Conservation (phyloP, 495 filamentous ascomycete genomes). For the Polyplosphaeria fusca region DNA sequence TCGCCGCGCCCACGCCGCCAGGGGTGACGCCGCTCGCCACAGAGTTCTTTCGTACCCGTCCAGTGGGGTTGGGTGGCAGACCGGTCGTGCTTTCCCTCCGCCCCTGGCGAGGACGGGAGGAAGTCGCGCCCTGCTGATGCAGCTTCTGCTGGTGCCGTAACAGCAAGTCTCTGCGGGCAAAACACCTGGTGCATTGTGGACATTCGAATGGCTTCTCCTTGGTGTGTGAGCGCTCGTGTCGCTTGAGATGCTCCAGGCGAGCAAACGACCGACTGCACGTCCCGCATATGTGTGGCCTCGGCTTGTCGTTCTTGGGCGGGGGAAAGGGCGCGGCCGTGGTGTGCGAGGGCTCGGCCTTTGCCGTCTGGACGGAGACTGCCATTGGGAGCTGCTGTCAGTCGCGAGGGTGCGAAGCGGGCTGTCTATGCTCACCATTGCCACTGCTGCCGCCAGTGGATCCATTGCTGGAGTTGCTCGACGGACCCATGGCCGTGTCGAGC, state of each 20-base stretch:
- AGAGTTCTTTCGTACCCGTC: constrained; percentile 88
- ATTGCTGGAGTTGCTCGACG: constrained; percentile 26
- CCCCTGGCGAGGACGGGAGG: constrained; percentile 78
- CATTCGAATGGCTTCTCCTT: constrained; percentile 99
- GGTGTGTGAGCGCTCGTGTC: constrained; percentile 96
- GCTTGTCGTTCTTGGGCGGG: constrained; percentile 94
- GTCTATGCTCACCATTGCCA: constrained; percentile 26
- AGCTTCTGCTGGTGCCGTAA: constrained; percentile 98
- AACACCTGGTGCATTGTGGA: constrained; percentile 91
- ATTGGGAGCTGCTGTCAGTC: constrained; percentile 17
- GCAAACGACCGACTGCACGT: constrained; percentile 94
- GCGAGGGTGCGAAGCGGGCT: not conserved
- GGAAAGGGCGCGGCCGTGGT: constrained; percentile 51
- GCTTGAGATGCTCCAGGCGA: constrained; percentile 92
- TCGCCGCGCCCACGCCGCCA: constrained; percentile 46
- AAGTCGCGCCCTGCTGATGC: constrained; percentile 91
- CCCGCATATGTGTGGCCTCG: constrained; percentile 87
- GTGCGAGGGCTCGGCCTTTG: constrained; percentile 24
- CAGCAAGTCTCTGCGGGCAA: constrained; percentile 88
- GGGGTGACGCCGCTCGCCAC: constrained; percentile 59
- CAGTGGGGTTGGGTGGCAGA: constrained; percentile 38
- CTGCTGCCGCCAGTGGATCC: constrained; percentile 18
- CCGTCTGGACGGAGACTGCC: constrained; percentile 26
- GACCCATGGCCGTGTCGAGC: constrained; percentile 16
- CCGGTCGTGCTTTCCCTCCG: constrained; percentile 76